Evolutionary conservation across 2,329 filamentous ascomycete species (phyloP), one percentile per base, ranked within the genome.

Genomic region (Diaporthe sp.): DNA sequence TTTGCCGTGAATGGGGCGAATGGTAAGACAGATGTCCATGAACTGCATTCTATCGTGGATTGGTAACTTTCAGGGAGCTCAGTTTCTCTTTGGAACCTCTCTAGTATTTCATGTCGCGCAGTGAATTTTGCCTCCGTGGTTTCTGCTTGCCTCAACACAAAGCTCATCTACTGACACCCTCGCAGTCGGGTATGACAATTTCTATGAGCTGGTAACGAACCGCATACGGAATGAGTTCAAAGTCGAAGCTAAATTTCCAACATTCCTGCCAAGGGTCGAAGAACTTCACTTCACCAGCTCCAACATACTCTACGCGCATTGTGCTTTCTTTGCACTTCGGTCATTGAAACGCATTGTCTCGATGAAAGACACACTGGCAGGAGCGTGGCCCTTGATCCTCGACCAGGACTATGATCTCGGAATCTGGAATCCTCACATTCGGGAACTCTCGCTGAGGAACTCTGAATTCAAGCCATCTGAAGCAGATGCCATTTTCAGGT

Each of bases 401-500:
- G 15, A 22, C 38, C 8, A n/a, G 15, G n/a, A 15, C 1, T 17
- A 28, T 10, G 8, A 13, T 17, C 17, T 45, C 58, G 38, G 58
- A n/a, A 28, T 6, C 15, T 8, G 0, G 6, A 22, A 64, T 10
- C 15, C 58, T 30, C 13, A 42, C n/a, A 10, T 30, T 25, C 22
- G 10, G 35, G 9, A 40, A 10, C 15, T 61, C n/a, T 8, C 15
- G n/a, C n/a, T 61, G n/a, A 12, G 12, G 3, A 61, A 15, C n/a
- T 42, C 22, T 19, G n/a, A 12, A 13, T 1, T 42, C 58, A 4
- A 28, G 7, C 13, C n/a, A 25, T 5, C 25, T 9, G 12, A 61
- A 1, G 10, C 9, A 1, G 4, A 12, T 25, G 10, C 6, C 35
- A 28, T 42, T 0, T 2, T 6, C 6, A 3, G 13, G 13, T 19